phyloP scores from a whole-genome alignment of 1,284 basidiomycete genomes.

The Ceratobasidium sp. region DNA sequence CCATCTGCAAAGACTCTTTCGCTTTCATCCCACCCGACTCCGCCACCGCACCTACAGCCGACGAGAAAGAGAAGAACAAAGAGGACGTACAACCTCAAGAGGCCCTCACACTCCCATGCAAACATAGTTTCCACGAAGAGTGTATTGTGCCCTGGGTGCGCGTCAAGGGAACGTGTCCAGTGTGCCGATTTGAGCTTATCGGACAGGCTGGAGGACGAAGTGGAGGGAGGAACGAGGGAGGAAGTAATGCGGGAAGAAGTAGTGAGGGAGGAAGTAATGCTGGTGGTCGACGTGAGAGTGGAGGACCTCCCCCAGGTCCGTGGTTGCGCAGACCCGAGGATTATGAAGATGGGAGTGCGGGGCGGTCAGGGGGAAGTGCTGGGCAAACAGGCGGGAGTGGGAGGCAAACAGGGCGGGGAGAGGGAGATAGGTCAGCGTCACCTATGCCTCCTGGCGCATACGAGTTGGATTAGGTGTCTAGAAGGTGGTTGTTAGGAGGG shows the following conservation, averaged over 20 bases:
- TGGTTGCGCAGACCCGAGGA: not conserved
- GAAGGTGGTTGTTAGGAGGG: no score
- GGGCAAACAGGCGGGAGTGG: no score
- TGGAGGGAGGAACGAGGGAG: not conserved
- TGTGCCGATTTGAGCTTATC: conserved; percentile 72
- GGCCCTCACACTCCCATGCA: conserved; percentile 76
- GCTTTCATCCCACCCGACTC: conserved; percentile 29
- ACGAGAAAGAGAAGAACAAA: not conserved
- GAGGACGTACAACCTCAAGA: conserved; percentile 29
- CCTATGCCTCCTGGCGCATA: conserved; percentile 34
- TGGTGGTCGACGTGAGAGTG: not conserved
- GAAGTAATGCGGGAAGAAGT: not conserved
- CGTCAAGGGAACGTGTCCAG: conserved; percentile 85
- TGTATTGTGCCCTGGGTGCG: conserved; percentile 88
- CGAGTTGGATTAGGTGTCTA: conserved; percentile 19
- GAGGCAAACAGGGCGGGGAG: not conserved
- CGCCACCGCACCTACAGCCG: conserved; percentile 2
- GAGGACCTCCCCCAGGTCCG: not conserved
- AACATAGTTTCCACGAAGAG: conserved; percentile 82
- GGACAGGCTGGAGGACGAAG: conserved; percentile 9
- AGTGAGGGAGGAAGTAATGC: not conserved
- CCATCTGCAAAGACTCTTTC: conserved; percentile 54
- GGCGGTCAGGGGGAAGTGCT: no score
- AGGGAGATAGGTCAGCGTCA: not conserved
- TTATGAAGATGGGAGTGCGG: no score